A percentile compares a stretch with the other conserved stretches of the same genome.
Conservation (phyloP, 768 basidiomycete species). For the Termitomyces eurrhizus region DNA sequence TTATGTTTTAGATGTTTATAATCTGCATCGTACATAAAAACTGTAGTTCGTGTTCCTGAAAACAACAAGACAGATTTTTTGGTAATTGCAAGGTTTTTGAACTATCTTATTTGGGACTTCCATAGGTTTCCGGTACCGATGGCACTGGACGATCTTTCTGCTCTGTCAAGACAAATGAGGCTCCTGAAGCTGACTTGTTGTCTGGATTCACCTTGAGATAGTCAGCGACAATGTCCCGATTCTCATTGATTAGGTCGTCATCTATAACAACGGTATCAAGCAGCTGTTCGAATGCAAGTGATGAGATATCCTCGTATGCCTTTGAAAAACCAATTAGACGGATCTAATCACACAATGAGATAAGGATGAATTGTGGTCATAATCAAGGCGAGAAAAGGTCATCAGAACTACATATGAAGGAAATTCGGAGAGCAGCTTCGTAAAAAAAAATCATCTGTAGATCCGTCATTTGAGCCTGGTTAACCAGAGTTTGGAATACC, state of each 20-base stretch:
- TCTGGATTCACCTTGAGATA: constrained; percentile 2
- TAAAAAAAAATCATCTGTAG: constrained; percentile 1
- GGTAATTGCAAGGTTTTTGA: not conserved
- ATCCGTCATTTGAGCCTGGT: constrained; percentile 8
- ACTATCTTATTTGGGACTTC: not conserved
- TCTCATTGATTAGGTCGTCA: constrained; percentile 2
- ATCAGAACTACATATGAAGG: constrained; percentile 4
- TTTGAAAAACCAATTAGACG: constrained; percentile 3
- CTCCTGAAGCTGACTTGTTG: constrained; percentile 1
- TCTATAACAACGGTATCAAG: not conserved
- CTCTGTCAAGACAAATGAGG: not conserved
- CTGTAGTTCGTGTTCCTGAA: not conserved
- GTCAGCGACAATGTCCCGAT: not conserved
- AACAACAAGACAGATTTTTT: not conserved
- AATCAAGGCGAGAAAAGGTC: constrained; percentile 6
- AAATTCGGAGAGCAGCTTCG: constrained; percentile 5
- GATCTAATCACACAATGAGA: constrained; percentile 7
- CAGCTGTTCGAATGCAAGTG: constrained; percentile 4
- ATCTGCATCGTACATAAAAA: not conserved
- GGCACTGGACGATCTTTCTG: not conserved
- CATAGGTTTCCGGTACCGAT: not conserved
- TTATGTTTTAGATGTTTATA: not conserved
- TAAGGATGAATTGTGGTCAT: not conserved
- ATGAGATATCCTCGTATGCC: constrained; percentile 3
- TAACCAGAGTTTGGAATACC: constrained; percentile 7